Conservation (phyloP, 352 stramenopile species). For the Pythium rishiriense region DNA sequence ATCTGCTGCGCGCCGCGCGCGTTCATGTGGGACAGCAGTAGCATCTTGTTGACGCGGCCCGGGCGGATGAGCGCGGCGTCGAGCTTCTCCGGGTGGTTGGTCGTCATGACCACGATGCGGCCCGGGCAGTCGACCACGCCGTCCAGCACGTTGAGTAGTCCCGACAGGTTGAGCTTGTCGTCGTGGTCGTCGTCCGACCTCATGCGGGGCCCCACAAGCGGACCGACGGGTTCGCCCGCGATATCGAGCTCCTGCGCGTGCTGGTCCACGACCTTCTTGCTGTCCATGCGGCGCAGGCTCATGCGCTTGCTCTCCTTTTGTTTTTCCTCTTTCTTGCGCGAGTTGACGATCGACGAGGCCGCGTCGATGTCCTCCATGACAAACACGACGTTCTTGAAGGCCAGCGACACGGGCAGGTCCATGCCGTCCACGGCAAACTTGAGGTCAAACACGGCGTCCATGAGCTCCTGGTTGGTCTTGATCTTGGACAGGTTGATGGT, state of each 20-base stretch:
- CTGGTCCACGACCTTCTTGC: neutral
- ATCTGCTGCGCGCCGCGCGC: constrained; percentile 31
- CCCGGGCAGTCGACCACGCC: constrained; percentile 76
- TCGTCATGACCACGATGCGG: constrained; percentile 88
- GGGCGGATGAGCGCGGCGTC: constrained; percentile 51
- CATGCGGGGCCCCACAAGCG: too few species aligned
- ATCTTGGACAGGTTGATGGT: constrained; percentile 52
- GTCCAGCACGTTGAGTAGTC: constrained; percentile 84
- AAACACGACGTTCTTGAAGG: constrained; percentile 72
- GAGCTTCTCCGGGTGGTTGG: constrained; percentile 88
- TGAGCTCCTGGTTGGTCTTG: constrained; percentile 65
- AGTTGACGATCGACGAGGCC: neutral
- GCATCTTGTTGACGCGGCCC: constrained; percentile 64
- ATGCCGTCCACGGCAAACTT: constrained; percentile 41
- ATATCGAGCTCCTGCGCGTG: too few species aligned
- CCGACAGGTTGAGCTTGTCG: constrained; percentile 52
- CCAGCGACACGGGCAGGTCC: constrained; percentile 44
- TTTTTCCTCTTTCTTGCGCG: neutral
- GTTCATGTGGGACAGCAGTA: constrained; percentile 49
- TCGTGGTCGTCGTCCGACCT: too few species aligned
- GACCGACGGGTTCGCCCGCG: too few species aligned
- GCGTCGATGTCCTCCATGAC: constrained; percentile 75
- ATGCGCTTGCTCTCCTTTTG: neutral
- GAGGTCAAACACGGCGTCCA: constrained; percentile 61
- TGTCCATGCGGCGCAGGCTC: too few species aligned